Evolutionary conservation across 345 rosid species (phyloP), one percentile per base, ranked within the genome.

Genomic region (Psidium friedrichsthalianum): DNA sequence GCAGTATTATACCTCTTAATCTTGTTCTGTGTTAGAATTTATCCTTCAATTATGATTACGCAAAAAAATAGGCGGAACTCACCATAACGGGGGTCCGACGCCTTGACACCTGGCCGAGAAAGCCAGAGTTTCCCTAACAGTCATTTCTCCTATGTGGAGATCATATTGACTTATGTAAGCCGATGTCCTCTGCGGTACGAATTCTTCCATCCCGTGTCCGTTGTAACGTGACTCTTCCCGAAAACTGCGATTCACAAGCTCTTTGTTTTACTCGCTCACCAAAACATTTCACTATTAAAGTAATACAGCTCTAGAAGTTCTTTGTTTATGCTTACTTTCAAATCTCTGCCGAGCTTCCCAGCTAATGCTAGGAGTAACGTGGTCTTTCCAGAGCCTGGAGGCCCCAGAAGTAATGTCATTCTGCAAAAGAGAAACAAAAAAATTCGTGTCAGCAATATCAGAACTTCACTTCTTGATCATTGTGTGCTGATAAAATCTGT

Each of bases 81-180:
- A 93, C 95, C 94, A 54, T 90, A 87, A 36, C 93, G 91, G 9
- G 9, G 91, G 85, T 49, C 96, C 96, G 3, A 94, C 92, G 29
- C 96, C 96, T 74, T 94, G 96, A 78, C 96, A 94, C 87, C 93
- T 85, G 22, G 94, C 93, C 2, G 96, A 91, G 88, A 94, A 94
- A 57, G 93, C 91, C 85, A 93, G 84, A 7, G 95, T 93, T 87
- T 93, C 95, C 84, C 95, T 91, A 22, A 93, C 95, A 11, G 95
- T 93, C 95, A 93, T 88, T 87, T 93, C 95, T 42, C 91, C 92
- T 7, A 93, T 90, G 47, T 93, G 95, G 16, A 91, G 91, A 93
- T 93, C 94, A 82, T 92, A 53, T 52, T 93, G 95, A 82, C 94
- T 92, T 55, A 93, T 93, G 82, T 93, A 93, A 57, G 95, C 94